Evolutionary conservation across 306 rosid species (phyloP), one percentile per base, ranked within the genome.

Genomic region (Abrus precatorius): DNA sequence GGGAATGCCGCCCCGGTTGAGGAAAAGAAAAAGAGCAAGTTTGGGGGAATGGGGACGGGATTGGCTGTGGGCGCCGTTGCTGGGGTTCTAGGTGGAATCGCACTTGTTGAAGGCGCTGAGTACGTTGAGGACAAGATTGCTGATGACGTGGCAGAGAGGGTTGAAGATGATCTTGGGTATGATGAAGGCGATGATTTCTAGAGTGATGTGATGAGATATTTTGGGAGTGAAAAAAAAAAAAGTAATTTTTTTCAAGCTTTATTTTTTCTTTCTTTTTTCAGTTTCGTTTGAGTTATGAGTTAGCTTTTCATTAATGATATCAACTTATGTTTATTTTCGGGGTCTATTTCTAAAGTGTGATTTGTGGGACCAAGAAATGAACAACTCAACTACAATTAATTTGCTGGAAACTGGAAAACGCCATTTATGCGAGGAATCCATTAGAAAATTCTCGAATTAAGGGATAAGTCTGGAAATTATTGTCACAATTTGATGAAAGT

Each of bases 31-130:
- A 91, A 88, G 83, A 90, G 93, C 29, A 89, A 92, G 84, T 94
- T 83, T 69, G 98, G 93, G 1, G 94, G 97, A 3, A 91, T 94
- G 97, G 98, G 98, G 59, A 87, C 97, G 3, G 97, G 98, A 80
- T 69, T 94, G 89, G 98, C 98, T 52, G 91, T 94, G 83, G 98
- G 98, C 0, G 97, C 98, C 4, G 90, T 81, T 1, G 97, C 87
- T 3, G 98, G 97, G 1, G 84, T 8, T 0, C 45, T 94, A 2
- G 98, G 97, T 49, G 98, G 95, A 61, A 1, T 94, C 20, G 97
- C 97, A 6, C 2, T 94, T 1, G 83, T 78, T 30, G 97, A 92
- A 44, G 97, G 97, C 0, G 81, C 49, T 33, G 97, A 92, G 0
- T 80, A 90, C 52, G 2, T 92, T 56, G 91, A 91, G 86, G 90